Evolutionary conservation across 495 filamentous ascomycete genomes (phyloP).

Genomic region (Podospora anserina): DNA sequence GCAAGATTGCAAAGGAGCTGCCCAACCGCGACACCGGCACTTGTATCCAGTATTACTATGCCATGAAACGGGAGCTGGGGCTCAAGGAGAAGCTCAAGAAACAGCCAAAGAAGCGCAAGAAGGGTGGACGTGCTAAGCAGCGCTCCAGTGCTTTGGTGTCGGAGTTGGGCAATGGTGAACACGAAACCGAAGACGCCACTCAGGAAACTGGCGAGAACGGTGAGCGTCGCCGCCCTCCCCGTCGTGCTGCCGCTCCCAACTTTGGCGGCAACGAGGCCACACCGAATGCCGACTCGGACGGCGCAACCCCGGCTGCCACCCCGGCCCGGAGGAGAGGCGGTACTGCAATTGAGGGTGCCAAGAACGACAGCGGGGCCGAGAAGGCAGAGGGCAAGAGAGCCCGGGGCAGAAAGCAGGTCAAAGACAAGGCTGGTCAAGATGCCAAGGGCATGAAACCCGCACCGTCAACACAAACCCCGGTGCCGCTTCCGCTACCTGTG

Average conservation of each 20-base stretch:
- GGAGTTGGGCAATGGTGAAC: conserved; percentile 61
- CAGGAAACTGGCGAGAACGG: conserved; percentile 51
- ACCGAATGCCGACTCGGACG: conserved; percentile 52
- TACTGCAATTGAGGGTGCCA: conserved; percentile 25
- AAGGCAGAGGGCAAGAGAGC: conserved; percentile 51
- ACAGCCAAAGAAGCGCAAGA: conserved; percentile 62
- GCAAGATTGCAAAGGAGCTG: conserved; percentile 74
- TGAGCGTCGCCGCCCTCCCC: conserved; percentile 47
- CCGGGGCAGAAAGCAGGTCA: conserved; percentile 42
- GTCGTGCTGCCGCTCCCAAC: conserved; percentile 54
- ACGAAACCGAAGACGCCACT: conserved; percentile 49
- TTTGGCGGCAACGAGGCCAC: conserved; percentile 45
- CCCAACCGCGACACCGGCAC: conserved; percentile 72
- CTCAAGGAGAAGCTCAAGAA: conserved; percentile 83
- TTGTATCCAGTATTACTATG: conserved; percentile 94
- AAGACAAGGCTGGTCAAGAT: conserved; percentile 43
- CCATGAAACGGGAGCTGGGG: conserved; percentile 80
- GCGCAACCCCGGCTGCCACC: conserved; percentile 47
- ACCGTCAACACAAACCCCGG: conserved; percentile 34
- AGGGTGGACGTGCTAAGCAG: conserved; percentile 54
- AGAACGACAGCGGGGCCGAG: conserved; percentile 54
- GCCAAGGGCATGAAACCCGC: conserved; percentile 27
- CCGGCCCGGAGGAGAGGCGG: conserved; percentile 52
- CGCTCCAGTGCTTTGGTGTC: conserved; percentile 74
- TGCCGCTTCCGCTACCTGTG: conserved; percentile 38